Evolutionary conservation across 2,329 filamentous ascomycete genomes (phyloP).

Genomic region (Epichloe aotearoae): DNA sequence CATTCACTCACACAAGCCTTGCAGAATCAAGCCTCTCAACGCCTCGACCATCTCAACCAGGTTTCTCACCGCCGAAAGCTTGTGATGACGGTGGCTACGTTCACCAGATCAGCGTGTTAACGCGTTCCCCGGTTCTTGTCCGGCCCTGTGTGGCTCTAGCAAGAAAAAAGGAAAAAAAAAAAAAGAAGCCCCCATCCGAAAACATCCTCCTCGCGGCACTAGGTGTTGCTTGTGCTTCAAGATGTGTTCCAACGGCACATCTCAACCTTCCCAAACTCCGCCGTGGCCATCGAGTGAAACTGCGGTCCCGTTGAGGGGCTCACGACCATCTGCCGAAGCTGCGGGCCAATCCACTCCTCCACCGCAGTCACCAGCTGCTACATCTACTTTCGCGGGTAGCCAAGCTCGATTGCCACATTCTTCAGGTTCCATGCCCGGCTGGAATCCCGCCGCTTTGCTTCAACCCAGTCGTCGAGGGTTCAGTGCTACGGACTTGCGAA

Average conservation of each 20-base stretch:
- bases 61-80: slow-evolving; percentile 1
- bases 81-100: slow-evolving; percentile 4
- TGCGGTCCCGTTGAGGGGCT: slow-evolving; percentile 3
- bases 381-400: slow-evolving; percentile 4
- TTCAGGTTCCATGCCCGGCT: slow-evolving; percentile 18
- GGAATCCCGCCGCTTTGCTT: slow-evolving; percentile 29
- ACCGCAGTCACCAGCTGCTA: background rate
- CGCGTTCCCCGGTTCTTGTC: background rate
- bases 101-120: slow-evolving; percentile 2
- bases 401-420: slow-evolving; percentile 17
- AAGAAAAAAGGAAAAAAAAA: background rate
- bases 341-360: background rate
- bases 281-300: slow-evolving; percentile 7
- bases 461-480: slow-evolving; percentile 23
- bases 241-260: slow-evolving; percentile 9
- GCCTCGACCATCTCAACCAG: background rate
- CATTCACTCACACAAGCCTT: background rate
- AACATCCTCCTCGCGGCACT: background rate
- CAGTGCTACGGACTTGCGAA: slow-evolving; percentile 15
- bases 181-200: background rate
- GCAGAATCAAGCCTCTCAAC: background rate
- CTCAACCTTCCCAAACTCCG: background rate
- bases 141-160: background rate
- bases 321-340: slow-evolving; percentile 1
- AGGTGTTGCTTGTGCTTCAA: background rate